Conservation (phyloP, 1,139 yeast genomes). For the Pichia sp. region DNA sequence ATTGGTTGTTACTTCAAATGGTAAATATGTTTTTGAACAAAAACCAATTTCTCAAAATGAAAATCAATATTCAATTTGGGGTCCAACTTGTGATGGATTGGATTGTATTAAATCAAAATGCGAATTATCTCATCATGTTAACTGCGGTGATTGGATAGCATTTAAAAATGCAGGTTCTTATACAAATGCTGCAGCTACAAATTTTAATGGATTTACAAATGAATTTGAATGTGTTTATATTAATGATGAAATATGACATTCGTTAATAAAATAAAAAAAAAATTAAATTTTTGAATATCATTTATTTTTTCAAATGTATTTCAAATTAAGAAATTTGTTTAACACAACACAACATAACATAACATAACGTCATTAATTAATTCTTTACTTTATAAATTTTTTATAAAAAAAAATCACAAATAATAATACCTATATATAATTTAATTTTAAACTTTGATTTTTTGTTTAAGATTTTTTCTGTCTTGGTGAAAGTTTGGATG, state of each 20-base stretch:
- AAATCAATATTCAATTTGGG: conserved; percentile 72
- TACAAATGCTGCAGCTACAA: conserved; percentile 82
- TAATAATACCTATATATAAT: too few species aligned
- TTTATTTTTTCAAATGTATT: too few species aligned
- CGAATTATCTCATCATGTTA: conserved; percentile 51
- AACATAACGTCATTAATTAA: too few species aligned
- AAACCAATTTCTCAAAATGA: not conserved
- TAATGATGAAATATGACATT: conserved; percentile 17
- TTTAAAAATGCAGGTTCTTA: conserved; percentile 89
- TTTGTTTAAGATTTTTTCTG: not conserved
- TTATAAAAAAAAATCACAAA: too few species aligned
- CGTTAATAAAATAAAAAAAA: not conserved
- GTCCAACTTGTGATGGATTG: conserved; percentile 96
- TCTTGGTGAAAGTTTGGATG: not conserved
- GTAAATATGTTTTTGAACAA: conserved; percentile 34
- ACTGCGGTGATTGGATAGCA: conserved; percentile 89
- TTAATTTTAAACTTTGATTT: too few species aligned
- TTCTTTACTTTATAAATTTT: too few species aligned
- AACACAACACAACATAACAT: too few species aligned
- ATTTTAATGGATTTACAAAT: conserved; percentile 74
- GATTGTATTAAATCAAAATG: conserved; percentile 67
- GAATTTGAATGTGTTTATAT: conserved; percentile 22
- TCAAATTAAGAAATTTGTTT: too few species aligned
- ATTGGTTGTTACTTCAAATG: conserved; percentile 51
- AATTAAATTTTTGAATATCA: too few species aligned